Percentiles rank a stretch among this genome's conserved stretches.
phyloP scores from a whole-genome alignment of 1,139 yeast genomes.

The Taphrina wiesneri region DNA sequence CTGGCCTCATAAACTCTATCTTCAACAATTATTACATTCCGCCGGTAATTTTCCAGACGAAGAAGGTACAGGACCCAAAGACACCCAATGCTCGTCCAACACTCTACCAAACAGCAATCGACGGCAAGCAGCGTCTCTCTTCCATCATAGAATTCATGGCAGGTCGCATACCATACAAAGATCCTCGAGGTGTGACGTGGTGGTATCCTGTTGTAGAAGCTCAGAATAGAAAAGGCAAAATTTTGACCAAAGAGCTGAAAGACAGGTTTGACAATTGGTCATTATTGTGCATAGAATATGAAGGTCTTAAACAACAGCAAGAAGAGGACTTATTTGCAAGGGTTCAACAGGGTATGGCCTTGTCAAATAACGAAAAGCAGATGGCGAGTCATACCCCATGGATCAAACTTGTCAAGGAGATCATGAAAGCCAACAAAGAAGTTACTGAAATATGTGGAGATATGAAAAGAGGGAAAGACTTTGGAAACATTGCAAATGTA shows the following conservation, averaged over 20 bases:
- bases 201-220: slow-evolving; percentile 15
- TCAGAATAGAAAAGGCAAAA: not conserved
- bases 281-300: slow-evolving; percentile 24
- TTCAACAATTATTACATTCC: slow-evolving; percentile 32
- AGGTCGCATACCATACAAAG: slow-evolving; percentile 27
- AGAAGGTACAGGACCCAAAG: not conserved
- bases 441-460: slow-evolving; percentile 9
- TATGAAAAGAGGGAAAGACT: slow-evolving; percentile 8
- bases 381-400: slow-evolving; percentile 18
- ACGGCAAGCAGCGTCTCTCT: slow-evolving; percentile 32
- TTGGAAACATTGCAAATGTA: slow-evolving; percentile 2
- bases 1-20: slow-evolving; percentile 26
- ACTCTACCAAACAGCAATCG: slow-evolving; percentile 21
- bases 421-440: not conserved
- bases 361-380: slow-evolving; percentile 24
- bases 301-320: slow-evolving; percentile 10
- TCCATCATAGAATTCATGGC: slow-evolving; percentile 27
- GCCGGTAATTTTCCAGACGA: slow-evolving; percentile 22
- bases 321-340: slow-evolving; percentile 32
- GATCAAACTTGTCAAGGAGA: slow-evolving; percentile 17
- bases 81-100: not conserved
- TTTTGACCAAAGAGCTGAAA: slow-evolving; percentile 18
- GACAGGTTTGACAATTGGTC: slow-evolving; percentile 17
- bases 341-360: slow-evolving; percentile 34
- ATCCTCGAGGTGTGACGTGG: slow-evolving; percentile 9